These are phyloP conservation scores for Podaxis pistillaris DNA, from an alignment of 768 basidiomycete genomes.

Conservation along the genomic window DNA sequence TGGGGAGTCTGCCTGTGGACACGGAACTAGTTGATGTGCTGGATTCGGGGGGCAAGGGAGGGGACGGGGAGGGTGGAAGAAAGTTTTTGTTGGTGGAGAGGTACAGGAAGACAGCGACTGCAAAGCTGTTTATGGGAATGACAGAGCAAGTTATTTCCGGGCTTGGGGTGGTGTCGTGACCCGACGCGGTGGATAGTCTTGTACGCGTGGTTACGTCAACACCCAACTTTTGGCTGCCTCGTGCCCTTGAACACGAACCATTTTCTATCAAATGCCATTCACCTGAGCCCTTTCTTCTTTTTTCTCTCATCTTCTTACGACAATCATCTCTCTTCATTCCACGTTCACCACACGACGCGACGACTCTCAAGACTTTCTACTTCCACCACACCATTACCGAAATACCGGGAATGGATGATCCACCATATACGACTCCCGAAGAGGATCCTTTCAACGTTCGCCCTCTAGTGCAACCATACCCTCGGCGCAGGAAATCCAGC, in stretches of 20 bases:
- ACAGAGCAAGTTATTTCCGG: conserved; percentile 26
- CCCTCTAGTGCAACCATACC: conserved; percentile 29
- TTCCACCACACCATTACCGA: conserved; percentile 13
- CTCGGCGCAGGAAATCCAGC: conserved; percentile 44
- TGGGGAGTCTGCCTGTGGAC: conserved; percentile 92
- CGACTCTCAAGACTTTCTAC: not conserved
- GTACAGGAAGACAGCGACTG: conserved; percentile 70
- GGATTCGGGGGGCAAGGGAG: conserved; percentile 42
- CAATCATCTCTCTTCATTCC: not conserved
- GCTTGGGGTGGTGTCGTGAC: conserved; percentile 10
- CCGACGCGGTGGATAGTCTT: conserved; percentile 6
- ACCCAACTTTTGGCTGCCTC: conserved; percentile 27
- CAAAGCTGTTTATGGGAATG: conserved; percentile 65
- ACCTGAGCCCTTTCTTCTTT: not conserved
- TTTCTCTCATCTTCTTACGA: not conserved
- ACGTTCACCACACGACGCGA: not conserved
- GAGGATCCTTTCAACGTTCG: conserved; percentile 50
- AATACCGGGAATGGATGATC: conserved; percentile 32
- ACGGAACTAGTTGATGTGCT: conserved; percentile 84
- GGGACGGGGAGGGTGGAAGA: conserved; percentile 29
- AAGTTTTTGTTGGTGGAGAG: conserved; percentile 52
- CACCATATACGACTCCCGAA: conserved; percentile 48
- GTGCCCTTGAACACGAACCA: conserved; percentile 20
- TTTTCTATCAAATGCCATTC: conserved; percentile 18
- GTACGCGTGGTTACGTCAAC: conserved; percentile 14